A percentile compares a stretch with the other conserved stretches of the same genome.
Evolutionary conservation across 192 early-diverging fungal species (phyloP).

Genomic region (Physocladia obscura): DNA sequence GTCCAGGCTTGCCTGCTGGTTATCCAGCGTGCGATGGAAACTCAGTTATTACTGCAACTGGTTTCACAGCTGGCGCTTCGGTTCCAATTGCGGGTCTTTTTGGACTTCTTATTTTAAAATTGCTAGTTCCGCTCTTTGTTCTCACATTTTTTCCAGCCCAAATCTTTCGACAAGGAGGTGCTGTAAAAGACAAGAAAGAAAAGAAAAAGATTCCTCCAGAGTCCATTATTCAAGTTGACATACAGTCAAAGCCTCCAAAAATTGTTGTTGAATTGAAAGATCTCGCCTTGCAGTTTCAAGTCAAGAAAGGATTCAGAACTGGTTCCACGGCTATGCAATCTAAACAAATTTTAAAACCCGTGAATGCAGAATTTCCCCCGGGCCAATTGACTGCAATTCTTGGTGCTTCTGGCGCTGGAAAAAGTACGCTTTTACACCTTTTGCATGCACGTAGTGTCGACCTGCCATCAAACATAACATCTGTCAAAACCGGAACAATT

Average conservation of each 20-base stretch:
- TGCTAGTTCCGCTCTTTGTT: constrained; percentile 33
- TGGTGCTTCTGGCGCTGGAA: constrained; percentile 48
- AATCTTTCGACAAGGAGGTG: not conserved
- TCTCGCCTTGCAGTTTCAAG: not conserved
- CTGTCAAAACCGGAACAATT: constrained; percentile 25
- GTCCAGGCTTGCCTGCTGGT: constrained; percentile 16
- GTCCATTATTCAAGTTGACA: not conserved
- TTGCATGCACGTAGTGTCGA: constrained; percentile 34
- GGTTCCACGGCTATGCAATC: not conserved
- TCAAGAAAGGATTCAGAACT: not conserved
- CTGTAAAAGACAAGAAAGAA: not conserved
- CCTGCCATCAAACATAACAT: constrained; percentile 18
- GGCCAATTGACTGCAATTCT: constrained; percentile 47
- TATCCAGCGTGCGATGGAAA: constrained; percentile 36
- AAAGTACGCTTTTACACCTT: constrained; percentile 44
- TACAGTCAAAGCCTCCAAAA: not conserved
- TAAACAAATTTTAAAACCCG: constrained; percentile 32
- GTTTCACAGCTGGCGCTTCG: constrained; percentile 24
- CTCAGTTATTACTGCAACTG: constrained; percentile 27
- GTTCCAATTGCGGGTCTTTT: constrained; percentile 28
- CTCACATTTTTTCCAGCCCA: constrained; percentile 8
- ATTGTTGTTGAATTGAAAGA: not conserved
- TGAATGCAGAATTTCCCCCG: constrained; percentile 30
- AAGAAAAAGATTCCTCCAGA: not conserved
- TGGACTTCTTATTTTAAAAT: constrained; percentile 24